Evolutionary conservation across 805 yeast genomes (phyloP).

Genomic region (Candida arabinofermentans): DNA sequence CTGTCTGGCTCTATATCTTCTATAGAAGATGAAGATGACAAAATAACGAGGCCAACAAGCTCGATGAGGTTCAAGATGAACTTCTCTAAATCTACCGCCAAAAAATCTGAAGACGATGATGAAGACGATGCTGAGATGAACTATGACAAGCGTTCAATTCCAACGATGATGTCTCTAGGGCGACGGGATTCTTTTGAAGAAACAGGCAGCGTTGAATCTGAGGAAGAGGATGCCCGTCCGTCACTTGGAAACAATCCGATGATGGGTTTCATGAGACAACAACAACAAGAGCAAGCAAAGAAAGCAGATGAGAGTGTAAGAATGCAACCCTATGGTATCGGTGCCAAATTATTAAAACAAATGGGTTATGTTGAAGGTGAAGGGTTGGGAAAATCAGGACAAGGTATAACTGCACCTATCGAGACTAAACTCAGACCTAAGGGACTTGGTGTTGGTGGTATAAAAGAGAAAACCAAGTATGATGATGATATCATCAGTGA

Average conservation of each 20-base stretch:
- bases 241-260: conserved; percentile 1
- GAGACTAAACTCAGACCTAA: conserved; percentile 63
- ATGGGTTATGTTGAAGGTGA: conserved; percentile 88
- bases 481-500: conserved; percentile 11
- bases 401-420: conserved; percentile 80
- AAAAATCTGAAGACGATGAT: conserved; percentile 1
- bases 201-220: conserved; percentile 1
- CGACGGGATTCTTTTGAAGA: background rate
- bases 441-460: conserved; percentile 73
- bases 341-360: conserved; percentile 67
- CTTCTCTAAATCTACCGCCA: background rate
- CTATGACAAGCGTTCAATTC: no score
- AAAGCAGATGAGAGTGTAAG: background rate
- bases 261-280: background rate
- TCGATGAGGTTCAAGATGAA: conserved; percentile 1
- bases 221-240: background rate
- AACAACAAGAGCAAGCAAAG: conserved; percentile 1
- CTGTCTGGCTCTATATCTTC: background rate
- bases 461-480: conserved; percentile 33
- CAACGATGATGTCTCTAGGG: no score
- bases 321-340: conserved; percentile 64
- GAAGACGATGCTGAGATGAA: background rate
- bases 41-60: background rate
- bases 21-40: background rate
- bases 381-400: conserved; percentile 73